Conservation (phyloP, 257 asterid genomes). For the Solanum chilense region DNA sequence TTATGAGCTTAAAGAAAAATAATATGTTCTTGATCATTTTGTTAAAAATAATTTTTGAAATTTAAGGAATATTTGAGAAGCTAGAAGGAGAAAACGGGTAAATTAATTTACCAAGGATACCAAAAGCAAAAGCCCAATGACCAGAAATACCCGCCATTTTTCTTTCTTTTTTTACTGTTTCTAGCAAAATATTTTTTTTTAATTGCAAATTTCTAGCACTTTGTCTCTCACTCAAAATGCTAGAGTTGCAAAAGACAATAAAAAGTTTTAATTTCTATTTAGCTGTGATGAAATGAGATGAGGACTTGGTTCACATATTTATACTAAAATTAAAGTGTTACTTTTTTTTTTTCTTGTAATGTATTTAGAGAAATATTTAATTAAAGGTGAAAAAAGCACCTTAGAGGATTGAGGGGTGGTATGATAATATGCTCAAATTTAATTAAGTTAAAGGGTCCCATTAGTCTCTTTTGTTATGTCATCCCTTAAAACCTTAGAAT, state of each 20-base stretch:
- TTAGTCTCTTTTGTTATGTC: constrained; percentile 4
- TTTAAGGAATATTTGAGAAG: background rate
- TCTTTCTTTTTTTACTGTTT: background rate
- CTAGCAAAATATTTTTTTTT: background rate
- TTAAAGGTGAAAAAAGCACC: background rate
- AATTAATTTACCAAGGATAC: constrained; percentile 31
- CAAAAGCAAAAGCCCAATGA: constrained; percentile 33
- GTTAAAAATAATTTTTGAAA: background rate
- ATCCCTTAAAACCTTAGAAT: constrained; percentile 3
- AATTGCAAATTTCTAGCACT: background rate
- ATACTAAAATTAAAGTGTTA: background rate
- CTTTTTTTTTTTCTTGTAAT: background rate
- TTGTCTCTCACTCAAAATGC: background rate
- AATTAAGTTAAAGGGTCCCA: background rate
- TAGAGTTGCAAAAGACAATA: background rate
- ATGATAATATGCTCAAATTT: background rate
- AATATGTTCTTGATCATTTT: background rate
- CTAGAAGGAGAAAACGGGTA: background rate
- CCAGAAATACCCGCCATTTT: background rate
- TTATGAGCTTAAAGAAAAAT: background rate
- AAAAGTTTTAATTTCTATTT: background rate
- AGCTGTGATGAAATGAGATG: background rate
- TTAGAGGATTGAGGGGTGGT: background rate
- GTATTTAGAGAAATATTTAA: background rate
- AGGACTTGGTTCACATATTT: background rate